Base-by-base conservation (phyloP, 805 yeast genomes). In the Candida peoriensis region DNA sequence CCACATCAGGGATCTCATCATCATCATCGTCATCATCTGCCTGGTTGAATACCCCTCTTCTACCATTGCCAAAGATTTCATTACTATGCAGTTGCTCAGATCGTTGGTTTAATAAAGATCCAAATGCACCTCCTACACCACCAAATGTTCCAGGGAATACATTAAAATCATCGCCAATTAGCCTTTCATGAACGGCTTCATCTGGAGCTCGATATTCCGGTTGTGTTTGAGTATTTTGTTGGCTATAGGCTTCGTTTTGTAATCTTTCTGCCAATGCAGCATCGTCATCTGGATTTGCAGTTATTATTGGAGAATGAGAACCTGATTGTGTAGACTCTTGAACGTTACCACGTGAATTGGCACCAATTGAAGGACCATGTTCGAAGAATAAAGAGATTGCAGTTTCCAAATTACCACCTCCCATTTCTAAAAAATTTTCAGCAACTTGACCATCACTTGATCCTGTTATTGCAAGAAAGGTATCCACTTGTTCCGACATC, bases 321-420 rank as follows among this genome's bases (percentile, higher is more conserved):
- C 30, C 20, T 11, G 21, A 13, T n/a, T 37, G 19, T 9, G 41
- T 38, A n/a, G n/a, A n/a, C n/a, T n/a, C n/a, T 14, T 31, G 28
- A 12, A 30, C 28, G 24, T 24, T 30, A 27, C 24, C 20, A 20
- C 11, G 26, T 22, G 38, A 29, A 29, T 34, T 33, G 27, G 40
- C 31, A 39, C 33, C 34, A 15, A 39, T 41, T 10, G 66, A 59
- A 7, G 60, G 43, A 19, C 79, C 79, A 45, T 71, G 72, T 46
- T 93, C 97, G 61, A 83, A 80, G 58, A 64, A 93, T 28, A 93
- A 64, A 11, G 87, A 76, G 7, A 93, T 84, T 0, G 98, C 97
- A 15, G 77, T 73, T 38, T 89, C 95, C 22, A 90, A 55, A 54
- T 86, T 76, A 30, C 77, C 76, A 32, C 81, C 88, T 5, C 90